These are phyloP conservation scores for Mayamaea pseudoterrestris DNA, from an alignment of 108 stramenopile genomes.

Conservation along the genomic window DNA sequence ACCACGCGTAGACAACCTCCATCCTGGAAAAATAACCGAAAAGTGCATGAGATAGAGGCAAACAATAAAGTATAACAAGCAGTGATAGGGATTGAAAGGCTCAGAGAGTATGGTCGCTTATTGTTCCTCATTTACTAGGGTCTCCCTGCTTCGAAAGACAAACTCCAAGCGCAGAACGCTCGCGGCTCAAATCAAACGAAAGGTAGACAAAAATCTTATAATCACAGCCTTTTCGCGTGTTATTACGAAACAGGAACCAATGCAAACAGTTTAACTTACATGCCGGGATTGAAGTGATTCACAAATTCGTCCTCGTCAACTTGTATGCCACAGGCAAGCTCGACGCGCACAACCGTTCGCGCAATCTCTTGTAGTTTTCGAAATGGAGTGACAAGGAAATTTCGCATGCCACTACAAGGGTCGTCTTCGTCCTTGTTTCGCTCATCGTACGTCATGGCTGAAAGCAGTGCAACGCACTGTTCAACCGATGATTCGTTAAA, in stretches of 20 bases:
- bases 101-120: conserved; percentile 77
- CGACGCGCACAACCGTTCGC: conserved; percentile 78
- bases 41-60: background rate
- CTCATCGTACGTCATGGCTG: conserved; percentile 89
- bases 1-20: conserved; percentile 97
- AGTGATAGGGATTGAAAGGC: conserved; percentile 12
- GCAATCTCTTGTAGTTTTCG: conserved; percentile 69
- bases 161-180: conserved; percentile 36
- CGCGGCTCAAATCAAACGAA: conserved; percentile 51
- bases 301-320: conserved; percentile 85
- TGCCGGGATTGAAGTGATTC: conserved; percentile 79
- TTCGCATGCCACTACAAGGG: conserved; percentile 59
- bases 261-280: conserved; percentile 41
- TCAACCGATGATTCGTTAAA: conserved; percentile 92
- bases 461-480: conserved; percentile 84
- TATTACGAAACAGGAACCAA: background rate
- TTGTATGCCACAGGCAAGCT: conserved; percentile 79
- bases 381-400: conserved; percentile 63
- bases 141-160: conserved; percentile 22
- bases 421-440: conserved; percentile 64
- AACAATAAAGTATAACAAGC: background rate
- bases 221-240: too few relatives aligned
- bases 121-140: conserved; percentile 51
- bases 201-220: conserved; percentile 30
- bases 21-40: conserved; percentile 46